Evolutionary conservation across 2,329 filamentous ascomycete genomes (phyloP), one percentile per base, ranked within the genome.

Genomic region (Cladobotryum protrusum): DNA sequence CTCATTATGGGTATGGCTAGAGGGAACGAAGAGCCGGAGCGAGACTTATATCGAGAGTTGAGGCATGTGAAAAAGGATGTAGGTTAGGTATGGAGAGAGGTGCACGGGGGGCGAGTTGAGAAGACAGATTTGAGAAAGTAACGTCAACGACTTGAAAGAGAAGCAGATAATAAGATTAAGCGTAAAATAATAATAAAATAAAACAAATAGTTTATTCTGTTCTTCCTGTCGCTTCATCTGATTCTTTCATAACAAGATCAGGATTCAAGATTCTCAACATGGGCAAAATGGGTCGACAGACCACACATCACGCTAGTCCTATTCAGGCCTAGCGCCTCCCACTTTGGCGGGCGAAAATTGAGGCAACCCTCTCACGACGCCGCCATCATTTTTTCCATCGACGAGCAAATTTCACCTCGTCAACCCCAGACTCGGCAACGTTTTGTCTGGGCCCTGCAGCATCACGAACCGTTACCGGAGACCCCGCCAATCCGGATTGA

Each of bases 381-480:
- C 60, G 59, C 60, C 63, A 63, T 63, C 60, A 63, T 65, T 68
- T 68, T 67, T 64, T 61, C 57, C 62, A 62, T 63, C 64, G 64
- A 60, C 63, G 67, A 70, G 68, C 65, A 72, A 72, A 66, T 69
- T 71, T 70, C 67, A 63, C 59, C 66, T 68, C 63, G 65, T 60
- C 65, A 70, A 67, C 66, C 61, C 67, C 67, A 69, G 68, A 68
- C 67, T 63, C 65, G 62, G 62, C 67, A 66, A 63, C 62, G 61
- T 59, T 17, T 68, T 57, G 65, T 67, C 65, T 65, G 66, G 67
- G 67, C 62, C 58, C 56, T 57, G 56, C 58, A 59, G 56, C 56
- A 61, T 59, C 53, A 54, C 61, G 47, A 54, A 57, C 44, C 54
- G 48, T 49, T 47, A 52, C 48, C 51, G 50, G 35, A 45, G 18